These are phyloP conservation scores for Lactarius akahatsu DNA, from an alignment of 768 basidiomycete species.

Conservation along the genomic window DNA sequence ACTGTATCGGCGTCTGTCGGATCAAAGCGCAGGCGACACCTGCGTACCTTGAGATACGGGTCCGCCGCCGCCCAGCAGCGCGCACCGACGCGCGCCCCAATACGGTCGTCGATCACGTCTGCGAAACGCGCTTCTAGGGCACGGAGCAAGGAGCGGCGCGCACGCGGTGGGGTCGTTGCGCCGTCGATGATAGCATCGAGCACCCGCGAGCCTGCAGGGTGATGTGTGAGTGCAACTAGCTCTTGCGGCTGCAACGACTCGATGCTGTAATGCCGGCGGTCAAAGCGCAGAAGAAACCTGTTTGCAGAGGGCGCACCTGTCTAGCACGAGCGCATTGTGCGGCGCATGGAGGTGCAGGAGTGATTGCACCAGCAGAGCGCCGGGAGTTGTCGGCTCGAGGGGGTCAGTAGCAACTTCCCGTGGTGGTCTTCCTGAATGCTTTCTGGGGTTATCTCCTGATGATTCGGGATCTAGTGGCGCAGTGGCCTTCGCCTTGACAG, in stretches of 20 bases:
- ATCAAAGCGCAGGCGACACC: neutral
- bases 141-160: conserved; percentile 69
- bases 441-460: conserved; percentile 30
- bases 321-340: conserved; percentile 63
- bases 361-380: conserved; percentile 82
- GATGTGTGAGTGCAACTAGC: conserved; percentile 56
- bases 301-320: conserved; percentile 52
- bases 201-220: conserved; percentile 71
- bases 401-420: conserved; percentile 34
- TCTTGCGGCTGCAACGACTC: conserved; percentile 56
- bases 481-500: conserved; percentile 15
- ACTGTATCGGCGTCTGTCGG: neutral
- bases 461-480: neutral
- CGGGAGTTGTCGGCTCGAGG: conserved; percentile 73
- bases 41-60: conserved; percentile 80
- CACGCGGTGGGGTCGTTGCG: conserved; percentile 58
- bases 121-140: conserved; percentile 78
- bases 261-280: conserved; percentile 45
- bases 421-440: conserved; percentile 21
- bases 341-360: conserved; percentile 67
- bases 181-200: conserved; percentile 78
- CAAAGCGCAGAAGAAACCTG: conserved; percentile 9
- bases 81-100: conserved; percentile 88
- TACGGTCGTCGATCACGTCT: conserved; percentile 79
- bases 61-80: conserved; percentile 92